Percentiles rank a stretch among this genome's conserved stretches.
These are phyloP conservation scores for Coprinopsis strossmayeri DNA, from an alignment of 768 basidiomycete species.

Conservation along the genomic window DNA sequence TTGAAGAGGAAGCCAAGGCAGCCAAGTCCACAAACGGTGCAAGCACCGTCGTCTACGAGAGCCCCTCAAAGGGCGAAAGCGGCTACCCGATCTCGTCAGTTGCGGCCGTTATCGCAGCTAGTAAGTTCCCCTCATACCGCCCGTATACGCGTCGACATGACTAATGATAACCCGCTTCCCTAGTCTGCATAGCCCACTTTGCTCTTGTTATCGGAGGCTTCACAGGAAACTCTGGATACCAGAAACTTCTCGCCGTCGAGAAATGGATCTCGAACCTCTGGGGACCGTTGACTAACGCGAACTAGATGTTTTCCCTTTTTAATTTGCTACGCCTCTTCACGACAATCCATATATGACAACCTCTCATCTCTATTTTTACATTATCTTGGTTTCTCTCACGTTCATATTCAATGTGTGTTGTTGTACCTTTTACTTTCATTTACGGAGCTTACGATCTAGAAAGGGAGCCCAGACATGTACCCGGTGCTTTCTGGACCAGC, in stretches of 20 bases:
- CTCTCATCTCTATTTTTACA: too few species aligned
- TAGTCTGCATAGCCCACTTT: conserved; percentile 45
- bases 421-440: too few species aligned
- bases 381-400: too few species aligned
- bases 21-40: conserved; percentile 5
- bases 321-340: too few species aligned
- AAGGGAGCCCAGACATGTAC: too few species aligned
- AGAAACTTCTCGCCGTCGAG: conserved; percentile 36
- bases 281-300: neutral
- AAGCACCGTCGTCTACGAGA: neutral
- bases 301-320: too few species aligned
- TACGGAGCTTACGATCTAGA: too few species aligned
- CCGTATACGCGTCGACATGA: neutral
- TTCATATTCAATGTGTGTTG: too few species aligned
- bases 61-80: conserved; percentile 8
- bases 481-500: too few species aligned
- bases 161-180: conserved; percentile 9
- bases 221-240: conserved; percentile 37
- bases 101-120: conserved; percentile 27
- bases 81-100: conserved; percentile 27
- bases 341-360: too few species aligned
- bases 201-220: conserved; percentile 39
- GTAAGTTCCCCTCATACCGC: conserved; percentile 12
- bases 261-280: conserved; percentile 26
- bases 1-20: conserved; percentile 8